phyloP scores from a whole-genome alignment of 768 basidiomycete genomes.

The Pleurotus salmoneostramineus region DNA sequence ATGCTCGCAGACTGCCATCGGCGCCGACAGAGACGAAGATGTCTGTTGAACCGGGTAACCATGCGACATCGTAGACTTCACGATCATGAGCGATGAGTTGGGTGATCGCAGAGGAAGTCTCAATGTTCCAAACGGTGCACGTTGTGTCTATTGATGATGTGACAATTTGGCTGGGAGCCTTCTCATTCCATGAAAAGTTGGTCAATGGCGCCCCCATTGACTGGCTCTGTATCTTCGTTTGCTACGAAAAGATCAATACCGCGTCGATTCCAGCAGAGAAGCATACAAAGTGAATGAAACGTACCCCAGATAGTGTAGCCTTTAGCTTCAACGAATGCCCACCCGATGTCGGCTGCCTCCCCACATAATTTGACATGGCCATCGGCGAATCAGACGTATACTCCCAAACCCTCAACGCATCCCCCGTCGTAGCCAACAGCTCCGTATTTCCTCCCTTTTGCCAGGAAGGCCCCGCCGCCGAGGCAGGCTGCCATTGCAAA shows the following conservation, averaged over 20 bases:
- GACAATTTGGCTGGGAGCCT: slow-evolving; percentile 85
- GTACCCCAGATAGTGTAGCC: slow-evolving; percentile 77
- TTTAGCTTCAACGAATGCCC: slow-evolving; percentile 70
- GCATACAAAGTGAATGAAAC: slow-evolving; percentile 21
- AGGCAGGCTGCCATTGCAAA: slow-evolving; percentile 88
- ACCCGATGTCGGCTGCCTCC: slow-evolving; percentile 50
- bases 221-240: slow-evolving; percentile 88
- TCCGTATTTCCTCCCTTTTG: slow-evolving; percentile 68
- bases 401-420: slow-evolving; percentile 91
- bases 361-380: slow-evolving; percentile 62
- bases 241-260: slow-evolving; percentile 29
- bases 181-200: slow-evolving; percentile 97
- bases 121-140: slow-evolving; percentile 98
- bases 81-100: slow-evolving; percentile 97
- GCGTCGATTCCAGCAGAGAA: background rate
- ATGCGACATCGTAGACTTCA: slow-evolving; percentile 97
- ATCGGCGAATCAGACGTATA: slow-evolving; percentile 66
- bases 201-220: slow-evolving; percentile 88
- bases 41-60: slow-evolving; percentile 93
- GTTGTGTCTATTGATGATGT: slow-evolving; percentile 99
- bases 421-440: slow-evolving; percentile 89
- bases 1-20: slow-evolving; percentile 93
- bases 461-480: slow-evolving; percentile 61
- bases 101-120: slow-evolving; percentile 88
- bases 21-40: slow-evolving; percentile 98